These are phyloP conservation scores for Metarhizium album DNA, from an alignment of 2,329 filamentous ascomycete species.

Conservation along the genomic window DNA sequence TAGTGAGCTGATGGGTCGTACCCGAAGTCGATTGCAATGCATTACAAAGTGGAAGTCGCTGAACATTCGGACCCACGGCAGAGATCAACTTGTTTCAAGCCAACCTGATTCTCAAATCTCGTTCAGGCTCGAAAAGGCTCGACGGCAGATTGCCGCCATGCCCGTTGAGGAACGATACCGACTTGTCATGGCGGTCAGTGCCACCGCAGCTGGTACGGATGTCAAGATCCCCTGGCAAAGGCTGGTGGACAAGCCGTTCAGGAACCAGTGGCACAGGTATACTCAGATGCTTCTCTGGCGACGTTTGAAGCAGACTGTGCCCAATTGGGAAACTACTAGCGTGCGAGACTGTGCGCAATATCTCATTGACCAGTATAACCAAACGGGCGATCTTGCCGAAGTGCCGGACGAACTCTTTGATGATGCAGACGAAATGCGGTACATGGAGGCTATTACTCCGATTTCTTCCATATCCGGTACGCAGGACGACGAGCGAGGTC, in stretches of 20 bases:
- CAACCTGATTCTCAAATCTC: conserved; percentile 23
- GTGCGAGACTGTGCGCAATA: conserved; percentile 25
- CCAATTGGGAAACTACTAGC: conserved; percentile 18
- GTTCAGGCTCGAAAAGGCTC: conserved; percentile 34
- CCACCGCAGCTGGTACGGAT: conserved; percentile 29
- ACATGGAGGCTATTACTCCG: conserved; percentile 14
- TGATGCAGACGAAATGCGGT: conserved; percentile 22
- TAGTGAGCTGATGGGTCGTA: conserved; percentile 49
- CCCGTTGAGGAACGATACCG: conserved; percentile 31
- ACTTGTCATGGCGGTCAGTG: conserved; percentile 32
- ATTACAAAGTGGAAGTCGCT: conserved; percentile 52
- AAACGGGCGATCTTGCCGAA: conserved; percentile 23
- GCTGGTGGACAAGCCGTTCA: conserved; percentile 30
- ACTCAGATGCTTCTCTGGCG: conserved; percentile 29
- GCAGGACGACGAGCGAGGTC: not conserved
- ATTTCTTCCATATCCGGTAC: not conserved
- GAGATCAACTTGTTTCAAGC: conserved; percentile 21
- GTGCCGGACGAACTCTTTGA: conserved; percentile 19
- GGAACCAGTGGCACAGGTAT: conserved; percentile 26
- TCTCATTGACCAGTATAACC: conserved; percentile 23
- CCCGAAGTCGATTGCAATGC: conserved; percentile 57
- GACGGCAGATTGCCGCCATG: conserved; percentile 31
- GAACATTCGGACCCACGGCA: conserved; percentile 23
- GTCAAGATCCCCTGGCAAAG: conserved; percentile 38
- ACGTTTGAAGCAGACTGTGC: conserved; percentile 25